These are phyloP conservation scores for Casuarina cunninghamiana DNA, from an alignment of 306 rosid species.

Conservation along the genomic window DNA sequence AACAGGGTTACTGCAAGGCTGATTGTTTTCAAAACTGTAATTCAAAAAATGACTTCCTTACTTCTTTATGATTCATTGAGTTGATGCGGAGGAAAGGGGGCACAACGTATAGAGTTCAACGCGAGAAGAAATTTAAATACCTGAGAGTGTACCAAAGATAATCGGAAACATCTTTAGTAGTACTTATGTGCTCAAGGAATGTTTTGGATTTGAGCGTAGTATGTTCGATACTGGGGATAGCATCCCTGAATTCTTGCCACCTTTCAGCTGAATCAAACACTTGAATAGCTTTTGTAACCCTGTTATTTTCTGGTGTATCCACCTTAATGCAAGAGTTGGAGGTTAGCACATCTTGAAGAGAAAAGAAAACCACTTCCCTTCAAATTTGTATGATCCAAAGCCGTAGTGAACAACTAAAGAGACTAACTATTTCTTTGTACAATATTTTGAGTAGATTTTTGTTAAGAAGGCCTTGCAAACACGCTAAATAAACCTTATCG, in stretches of 20 bases:
- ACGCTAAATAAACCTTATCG: too few relatives aligned
- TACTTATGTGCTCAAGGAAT: constrained; percentile 66
- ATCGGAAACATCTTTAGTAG: constrained; percentile 70
- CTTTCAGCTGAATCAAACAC: constrained; percentile 43
- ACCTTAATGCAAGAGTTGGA: constrained; percentile 26
- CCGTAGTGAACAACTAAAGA: too few relatives aligned
- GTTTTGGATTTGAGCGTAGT: constrained; percentile 43
- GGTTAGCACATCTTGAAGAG: not conserved
- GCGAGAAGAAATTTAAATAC: constrained; percentile 21
- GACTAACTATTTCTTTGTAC: too few relatives aligned
- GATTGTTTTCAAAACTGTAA: constrained; percentile 50
- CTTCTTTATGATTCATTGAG: not conserved
- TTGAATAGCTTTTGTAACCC: constrained; percentile 34
- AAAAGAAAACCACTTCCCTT: too few relatives aligned
- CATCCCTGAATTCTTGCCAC: constrained; percentile 58
- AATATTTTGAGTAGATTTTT: too few relatives aligned
- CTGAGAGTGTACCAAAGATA: constrained; percentile 71
- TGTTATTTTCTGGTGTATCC: constrained; percentile 33
- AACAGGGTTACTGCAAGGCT: constrained; percentile 52
- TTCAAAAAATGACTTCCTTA: constrained; percentile 14
- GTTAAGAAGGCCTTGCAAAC: too few relatives aligned
- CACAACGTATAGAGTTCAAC: not conserved
- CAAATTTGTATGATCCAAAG: too few relatives aligned
- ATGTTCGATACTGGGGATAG: constrained; percentile 42
- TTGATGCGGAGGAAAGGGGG: not conserved